Evolutionary conservation across 495 filamentous ascomycete species (phyloP).

Genomic region (Filosporella fistucella): DNA sequence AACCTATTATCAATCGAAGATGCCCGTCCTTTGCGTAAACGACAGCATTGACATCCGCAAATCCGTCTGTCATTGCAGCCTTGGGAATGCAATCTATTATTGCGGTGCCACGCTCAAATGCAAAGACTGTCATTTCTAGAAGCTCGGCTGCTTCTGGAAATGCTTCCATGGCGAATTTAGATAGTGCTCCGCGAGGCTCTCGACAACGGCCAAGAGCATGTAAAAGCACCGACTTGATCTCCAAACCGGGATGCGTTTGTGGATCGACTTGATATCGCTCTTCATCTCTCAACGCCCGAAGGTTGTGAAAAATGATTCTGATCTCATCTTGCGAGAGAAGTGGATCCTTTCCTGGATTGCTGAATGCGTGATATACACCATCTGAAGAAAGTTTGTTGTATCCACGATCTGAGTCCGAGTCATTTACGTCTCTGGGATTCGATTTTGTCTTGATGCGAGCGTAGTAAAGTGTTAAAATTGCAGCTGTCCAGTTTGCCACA

Average conservation of each 20-base stretch:
- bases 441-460: conserved; percentile 11
- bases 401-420: neutral
- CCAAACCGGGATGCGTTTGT: conserved; percentile 39
- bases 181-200: conserved; percentile 1
- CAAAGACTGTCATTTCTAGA: conserved; percentile 7
- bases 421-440: neutral
- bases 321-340: conserved; percentile 49
- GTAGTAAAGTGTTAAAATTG: conserved; percentile 41
- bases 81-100: conserved; percentile 10
- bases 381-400: conserved; percentile 25
- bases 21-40: neutral
- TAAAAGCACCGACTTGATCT: conserved; percentile 33
- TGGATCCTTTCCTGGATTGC: conserved; percentile 38
- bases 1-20: conserved; percentile 7
- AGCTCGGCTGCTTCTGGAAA: conserved; percentile 14
- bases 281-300: conserved; percentile 12
- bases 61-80: conserved; percentile 1
- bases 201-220: conserved; percentile 10
- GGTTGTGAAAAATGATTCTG: conserved; percentile 36
- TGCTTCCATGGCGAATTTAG: conserved; percentile 11
- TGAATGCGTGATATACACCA: conserved; percentile 39
- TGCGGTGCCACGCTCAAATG: conserved; percentile 9
- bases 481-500: conserved; percentile 48
- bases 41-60: conserved; percentile 7
- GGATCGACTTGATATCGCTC: conserved; percentile 23